phyloP scores from a whole-genome alignment of 352 stramenopile genomes.

The Peronospora farinosa region DNA sequence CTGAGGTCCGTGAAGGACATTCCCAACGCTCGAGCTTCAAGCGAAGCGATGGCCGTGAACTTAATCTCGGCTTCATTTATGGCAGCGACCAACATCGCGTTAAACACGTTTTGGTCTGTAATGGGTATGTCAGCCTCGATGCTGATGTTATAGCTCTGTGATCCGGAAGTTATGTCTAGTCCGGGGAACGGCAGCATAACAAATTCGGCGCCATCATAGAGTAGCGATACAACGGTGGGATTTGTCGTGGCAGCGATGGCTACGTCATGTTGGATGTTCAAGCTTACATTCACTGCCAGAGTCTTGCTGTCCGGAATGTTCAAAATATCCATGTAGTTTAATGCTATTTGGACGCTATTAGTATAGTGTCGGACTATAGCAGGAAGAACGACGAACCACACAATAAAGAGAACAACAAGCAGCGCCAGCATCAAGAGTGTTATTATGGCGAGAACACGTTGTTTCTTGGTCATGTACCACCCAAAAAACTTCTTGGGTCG shows the following conservation, averaged over 20 bases:
- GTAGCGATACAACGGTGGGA: slow-evolving; percentile 32
- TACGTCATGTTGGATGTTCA: slow-evolving; percentile 43
- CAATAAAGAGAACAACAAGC: slow-evolving; percentile 40
- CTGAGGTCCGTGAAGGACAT: slow-evolving; percentile 39
- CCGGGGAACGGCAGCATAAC: slow-evolving; percentile 37
- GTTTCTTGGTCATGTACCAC: slow-evolving; percentile 49
- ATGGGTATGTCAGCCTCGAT: slow-evolving; percentile 35
- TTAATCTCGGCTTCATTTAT: slow-evolving; percentile 37
- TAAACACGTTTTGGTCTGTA: slow-evolving; percentile 36
- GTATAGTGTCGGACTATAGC: slow-evolving; percentile 42
- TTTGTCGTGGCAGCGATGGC: slow-evolving; percentile 36
- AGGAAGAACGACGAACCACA: slow-evolving; percentile 54
- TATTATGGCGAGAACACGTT: slow-evolving; percentile 36
- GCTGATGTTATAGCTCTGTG: slow-evolving; percentile 43
- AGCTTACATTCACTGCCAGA: slow-evolving; percentile 40
- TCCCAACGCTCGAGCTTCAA: slow-evolving; percentile 37
- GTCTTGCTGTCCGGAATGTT: slow-evolving; percentile 32
- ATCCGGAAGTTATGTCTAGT: slow-evolving; percentile 35
- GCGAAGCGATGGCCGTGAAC: slow-evolving; percentile 25
- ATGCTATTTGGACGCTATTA: slow-evolving; percentile 38
- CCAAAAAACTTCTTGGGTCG: slow-evolving; percentile 37
- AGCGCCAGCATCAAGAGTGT: slow-evolving; percentile 32
- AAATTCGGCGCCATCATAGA: slow-evolving; percentile 39
- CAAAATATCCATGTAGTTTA: slow-evolving; percentile 65
- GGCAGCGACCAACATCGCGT: slow-evolving; percentile 28